Percentiles rank a stretch among this genome's conserved stretches.
These are phyloP conservation scores for Pestalotiopsis sp. DNA, from an alignment of 2,329 filamentous ascomycete genomes.

Conservation along the genomic window DNA sequence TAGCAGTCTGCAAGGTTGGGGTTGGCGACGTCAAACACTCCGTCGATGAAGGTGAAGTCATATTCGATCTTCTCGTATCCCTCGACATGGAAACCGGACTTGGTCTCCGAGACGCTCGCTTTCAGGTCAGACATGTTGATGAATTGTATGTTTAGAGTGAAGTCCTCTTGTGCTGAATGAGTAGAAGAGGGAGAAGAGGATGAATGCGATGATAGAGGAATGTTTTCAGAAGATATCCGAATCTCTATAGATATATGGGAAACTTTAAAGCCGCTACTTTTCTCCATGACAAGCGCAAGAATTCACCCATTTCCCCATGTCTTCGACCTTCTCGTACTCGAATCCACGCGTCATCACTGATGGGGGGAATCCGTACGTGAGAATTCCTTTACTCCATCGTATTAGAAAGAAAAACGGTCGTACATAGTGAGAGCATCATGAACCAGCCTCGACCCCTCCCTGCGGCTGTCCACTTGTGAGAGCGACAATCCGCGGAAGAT, in stretches of 20 bases:
- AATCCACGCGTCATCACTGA: constrained; percentile 14
- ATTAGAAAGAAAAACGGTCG: not conserved
- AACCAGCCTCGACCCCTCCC: not conserved
- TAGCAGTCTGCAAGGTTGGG: constrained; percentile 67
- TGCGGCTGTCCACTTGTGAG: not conserved
- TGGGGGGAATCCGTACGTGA: not conserved
- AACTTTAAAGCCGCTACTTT: constrained; percentile 12
- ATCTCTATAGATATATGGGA: constrained; percentile 4
- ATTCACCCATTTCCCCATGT: not conserved
- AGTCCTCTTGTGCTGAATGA: not conserved
- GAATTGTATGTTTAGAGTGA: not conserved
- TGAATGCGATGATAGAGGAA: not conserved
- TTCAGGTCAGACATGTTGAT: constrained; percentile 69
- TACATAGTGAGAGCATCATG: constrained; percentile 1
- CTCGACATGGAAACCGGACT: constrained; percentile 69
- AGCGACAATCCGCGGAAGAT: not conserved
- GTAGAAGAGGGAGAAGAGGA: not conserved
- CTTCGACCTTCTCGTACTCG: not conserved
- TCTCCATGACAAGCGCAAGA: not conserved
- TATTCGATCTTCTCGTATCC: constrained; percentile 79
- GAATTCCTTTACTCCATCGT: not conserved
- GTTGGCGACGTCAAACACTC: constrained; percentile 65
- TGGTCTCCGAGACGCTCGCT: constrained; percentile 65
- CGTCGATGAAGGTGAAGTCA: constrained; percentile 74
- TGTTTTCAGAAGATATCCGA: not conserved